Conservation (phyloP, 2,329 filamentous ascomycete genomes). For the Aureobasidium namibiae region DNA sequence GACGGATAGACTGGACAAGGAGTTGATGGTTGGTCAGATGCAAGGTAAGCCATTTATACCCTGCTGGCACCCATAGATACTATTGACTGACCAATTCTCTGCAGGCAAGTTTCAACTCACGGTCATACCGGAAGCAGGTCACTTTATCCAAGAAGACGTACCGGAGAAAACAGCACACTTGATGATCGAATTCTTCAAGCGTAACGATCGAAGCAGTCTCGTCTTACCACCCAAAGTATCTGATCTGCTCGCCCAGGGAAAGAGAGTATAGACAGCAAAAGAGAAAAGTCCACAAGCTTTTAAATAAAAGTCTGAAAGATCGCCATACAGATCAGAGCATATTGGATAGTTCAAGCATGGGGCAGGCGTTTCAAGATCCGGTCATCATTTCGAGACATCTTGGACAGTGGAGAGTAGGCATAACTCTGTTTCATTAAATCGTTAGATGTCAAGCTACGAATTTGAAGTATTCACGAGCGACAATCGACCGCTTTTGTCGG, state of each 20-base stretch:
- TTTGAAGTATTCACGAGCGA: no score
- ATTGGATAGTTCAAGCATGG: background rate
- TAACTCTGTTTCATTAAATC: no score
- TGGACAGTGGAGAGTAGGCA: no score
- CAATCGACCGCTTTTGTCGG: no score
- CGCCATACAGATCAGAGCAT: background rate
- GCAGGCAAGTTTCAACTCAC: conserved; percentile 88
- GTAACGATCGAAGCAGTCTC: conserved; percentile 78
- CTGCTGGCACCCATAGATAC: no score
- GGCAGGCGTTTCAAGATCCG: no score
- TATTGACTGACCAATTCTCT: no score
- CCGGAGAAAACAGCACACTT: conserved; percentile 81
- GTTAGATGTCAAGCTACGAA: no score
- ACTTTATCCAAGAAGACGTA: conserved; percentile 94
- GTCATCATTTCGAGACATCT: no score
- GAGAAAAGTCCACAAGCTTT: no score
- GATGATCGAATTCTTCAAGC: conserved; percentile 80
- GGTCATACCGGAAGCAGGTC: conserved; percentile 88
- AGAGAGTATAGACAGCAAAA: conserved; percentile 35
- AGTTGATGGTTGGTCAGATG: conserved; percentile 94
- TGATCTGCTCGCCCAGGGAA: conserved; percentile 41
- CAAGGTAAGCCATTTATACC: conserved; percentile 54
- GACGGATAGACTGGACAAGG: conserved; percentile 82
- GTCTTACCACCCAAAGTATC: conserved; percentile 85
- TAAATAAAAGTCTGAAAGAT: background rate